Evolutionary conservation across 176 grass and related monocot genomes (phyloP), one percentile per base, ranked within the genome.

Genomic region (Hyparrhenia diplandra): DNA sequence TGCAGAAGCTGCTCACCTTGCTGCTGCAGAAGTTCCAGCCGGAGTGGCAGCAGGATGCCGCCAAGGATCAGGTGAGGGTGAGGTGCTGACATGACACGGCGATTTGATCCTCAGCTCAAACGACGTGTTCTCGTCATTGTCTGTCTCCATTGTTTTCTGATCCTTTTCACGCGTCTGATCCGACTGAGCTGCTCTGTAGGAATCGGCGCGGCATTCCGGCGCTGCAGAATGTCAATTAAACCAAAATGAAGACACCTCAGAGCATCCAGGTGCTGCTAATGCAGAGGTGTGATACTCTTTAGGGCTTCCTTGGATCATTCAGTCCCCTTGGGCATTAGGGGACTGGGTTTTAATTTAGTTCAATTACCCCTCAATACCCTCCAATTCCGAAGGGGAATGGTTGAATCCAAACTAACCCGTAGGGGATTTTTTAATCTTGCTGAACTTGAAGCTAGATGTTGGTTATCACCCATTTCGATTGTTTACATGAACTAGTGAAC

Each of bases 1-100:
- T 98, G 67, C 92, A 94, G 35, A 91, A 87, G 77, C 73, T 94
- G 79, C 88, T 98, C 69, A 91, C 90, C 5, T 85, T 98, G 83
- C 88, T 98, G 25, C 88, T 98, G 40, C 92, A 94, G 77, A 98
- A 98, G 73, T 98, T 98, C 76, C 95, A 94, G 67, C 79, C 87
- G 6, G 88, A 92, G 46, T 98, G 95, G 92, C 89, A 78, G 54
- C 84, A 86, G 28, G 95, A 94, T 47, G 82, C 40, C 46, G 64
- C 63, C 0, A 97, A 97, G 84, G 89, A 97, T 84, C 86, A 86
- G 87, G 94, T 97, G 82, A 71, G 30, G 21, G 4, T 32, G 6
- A 74, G 8, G 13, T 5, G 39, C 16, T 45, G 75, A 10, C 25
- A 13, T 45, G 75, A 10, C 25, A 13, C 75, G 5, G 10, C 20